Evolutionary conservation across 768 basidiomycete genomes (phyloP).

Genomic region (Omphalotus guepiniiformis): DNA sequence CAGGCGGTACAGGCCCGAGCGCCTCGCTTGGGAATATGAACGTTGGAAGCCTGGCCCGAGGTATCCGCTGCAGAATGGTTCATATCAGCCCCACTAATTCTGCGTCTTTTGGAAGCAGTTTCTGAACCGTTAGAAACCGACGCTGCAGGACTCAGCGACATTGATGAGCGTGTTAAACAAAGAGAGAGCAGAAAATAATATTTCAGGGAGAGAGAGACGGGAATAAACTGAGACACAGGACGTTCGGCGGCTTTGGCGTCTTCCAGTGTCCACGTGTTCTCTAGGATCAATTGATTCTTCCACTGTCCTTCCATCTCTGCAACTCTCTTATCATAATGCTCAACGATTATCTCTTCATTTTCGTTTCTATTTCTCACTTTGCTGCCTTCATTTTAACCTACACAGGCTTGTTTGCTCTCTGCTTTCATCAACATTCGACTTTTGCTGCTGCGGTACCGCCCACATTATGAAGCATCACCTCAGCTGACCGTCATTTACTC

Average conservation of each 20-base stretch:
- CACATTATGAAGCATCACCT: too few species aligned
- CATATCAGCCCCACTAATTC: conserved; percentile 36
- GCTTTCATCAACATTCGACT: too few species aligned
- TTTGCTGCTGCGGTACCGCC: too few species aligned
- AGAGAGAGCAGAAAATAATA: background rate
- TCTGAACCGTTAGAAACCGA: conserved; percentile 56
- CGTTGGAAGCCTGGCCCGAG: conserved; percentile 26
- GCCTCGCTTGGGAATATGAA: conserved; percentile 89
- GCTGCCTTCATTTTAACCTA: too few species aligned
- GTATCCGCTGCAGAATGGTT: conserved; percentile 33
- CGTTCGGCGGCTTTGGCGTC: background rate
- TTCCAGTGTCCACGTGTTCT: too few species aligned
- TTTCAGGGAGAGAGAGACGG: background rate
- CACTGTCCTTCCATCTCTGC: too few species aligned
- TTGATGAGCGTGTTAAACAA: conserved; percentile 20
- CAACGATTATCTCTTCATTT: too few species aligned
- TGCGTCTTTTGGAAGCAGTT: conserved; percentile 51
- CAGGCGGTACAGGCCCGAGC: conserved; percentile 86
- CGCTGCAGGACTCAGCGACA: conserved; percentile 66
- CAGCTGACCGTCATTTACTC: too few species aligned
- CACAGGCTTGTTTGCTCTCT: too few species aligned
- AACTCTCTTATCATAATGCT: too few species aligned
- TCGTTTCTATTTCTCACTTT: too few species aligned
- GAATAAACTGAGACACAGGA: conserved; percentile 1
- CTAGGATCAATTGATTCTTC: too few species aligned